Evolutionary conservation across 1,284 basidiomycete species (phyloP).

Genomic region (Malassezia cuniculi): DNA sequence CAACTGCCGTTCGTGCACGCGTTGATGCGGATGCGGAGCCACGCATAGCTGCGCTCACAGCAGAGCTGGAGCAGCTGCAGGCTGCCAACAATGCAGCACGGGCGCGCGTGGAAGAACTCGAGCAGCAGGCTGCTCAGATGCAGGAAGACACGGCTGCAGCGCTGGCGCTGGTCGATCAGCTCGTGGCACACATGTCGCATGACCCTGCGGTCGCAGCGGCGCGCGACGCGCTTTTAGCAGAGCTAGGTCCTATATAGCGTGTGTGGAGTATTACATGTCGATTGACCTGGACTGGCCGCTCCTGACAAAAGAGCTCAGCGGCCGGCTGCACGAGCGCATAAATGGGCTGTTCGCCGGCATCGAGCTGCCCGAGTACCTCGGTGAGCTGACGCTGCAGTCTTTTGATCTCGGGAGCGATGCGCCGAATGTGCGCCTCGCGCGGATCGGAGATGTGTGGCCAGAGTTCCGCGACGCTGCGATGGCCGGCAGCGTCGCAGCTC

Average conservation of each 20-base stretch:
- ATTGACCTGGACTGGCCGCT: conserved; percentile 52
- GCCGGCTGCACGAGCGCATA: conserved; percentile 60
- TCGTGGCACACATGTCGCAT: conserved; percentile 7
- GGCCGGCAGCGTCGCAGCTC: neutral
- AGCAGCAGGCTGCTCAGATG: neutral
- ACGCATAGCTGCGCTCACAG: conserved; percentile 13
- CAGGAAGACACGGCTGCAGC: neutral
- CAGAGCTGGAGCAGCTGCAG: conserved; percentile 16
- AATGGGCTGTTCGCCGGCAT: conserved; percentile 63
- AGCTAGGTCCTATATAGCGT: conserved; percentile 8
- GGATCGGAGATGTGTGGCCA: conserved; percentile 81
- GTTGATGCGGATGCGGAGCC: conserved; percentile 25
- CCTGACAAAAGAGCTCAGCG: conserved; percentile 58
- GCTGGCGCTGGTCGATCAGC: conserved; percentile 8
- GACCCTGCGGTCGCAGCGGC: conserved; percentile 6
- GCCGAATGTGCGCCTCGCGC: conserved; percentile 77
- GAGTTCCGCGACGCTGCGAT: conserved; percentile 55
- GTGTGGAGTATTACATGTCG: conserved; percentile 25
- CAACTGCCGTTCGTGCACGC: conserved; percentile 25
- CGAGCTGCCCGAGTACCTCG: conserved; percentile 75
- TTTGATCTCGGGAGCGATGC: conserved; percentile 72
- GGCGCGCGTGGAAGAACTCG: conserved; percentile 6
- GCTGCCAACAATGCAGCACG: conserved; percentile 6
- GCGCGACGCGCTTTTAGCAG: conserved; percentile 8
- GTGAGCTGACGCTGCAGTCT: conserved; percentile 69